phyloP scores from a whole-genome alignment of 495 filamentous ascomycete genomes.

The Staphylotrichum tortipilum region DNA sequence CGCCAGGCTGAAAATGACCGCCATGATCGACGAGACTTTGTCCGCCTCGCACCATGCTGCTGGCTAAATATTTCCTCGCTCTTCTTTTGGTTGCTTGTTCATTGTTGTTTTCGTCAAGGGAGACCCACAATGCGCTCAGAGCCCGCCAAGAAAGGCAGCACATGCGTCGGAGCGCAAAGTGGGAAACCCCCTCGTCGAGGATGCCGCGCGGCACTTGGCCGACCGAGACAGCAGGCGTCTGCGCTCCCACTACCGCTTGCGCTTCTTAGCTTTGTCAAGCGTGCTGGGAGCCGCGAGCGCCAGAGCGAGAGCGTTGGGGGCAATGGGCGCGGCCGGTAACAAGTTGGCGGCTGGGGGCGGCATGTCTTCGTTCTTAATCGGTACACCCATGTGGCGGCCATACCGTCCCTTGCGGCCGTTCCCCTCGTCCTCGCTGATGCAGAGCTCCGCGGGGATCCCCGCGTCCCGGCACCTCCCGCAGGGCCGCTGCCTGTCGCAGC shows the following conservation, averaged over 20 bases:
- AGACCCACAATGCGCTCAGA: no score
- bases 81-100: no score
- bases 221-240: no score
- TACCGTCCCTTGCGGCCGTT: conserved; percentile 96
- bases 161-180: no score
- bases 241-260: conserved; percentile 34
- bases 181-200: no score
- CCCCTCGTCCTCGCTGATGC: conserved; percentile 92
- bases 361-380: conserved; percentile 58
- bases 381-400: conserved; percentile 93
- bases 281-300: neutral
- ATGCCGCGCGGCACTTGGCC: no score
- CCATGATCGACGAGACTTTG: no score
- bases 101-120: no score
- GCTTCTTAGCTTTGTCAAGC: conserved; percentile 41
- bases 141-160: no score
- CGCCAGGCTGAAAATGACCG: no score
- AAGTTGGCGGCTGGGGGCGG: conserved; percentile 22
- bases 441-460: conserved; percentile 82
- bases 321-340: conserved; percentile 34
- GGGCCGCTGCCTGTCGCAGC: conserved; percentile 90
- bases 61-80: no score
- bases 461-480: conserved; percentile 94
- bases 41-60: no score
- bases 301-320: conserved; percentile 7